Percentiles rank a stretch among this genome's conserved stretches.
phyloP scores from a whole-genome alignment of 2,329 filamentous ascomycete genomes.

The Stemphylium vesicarium region DNA sequence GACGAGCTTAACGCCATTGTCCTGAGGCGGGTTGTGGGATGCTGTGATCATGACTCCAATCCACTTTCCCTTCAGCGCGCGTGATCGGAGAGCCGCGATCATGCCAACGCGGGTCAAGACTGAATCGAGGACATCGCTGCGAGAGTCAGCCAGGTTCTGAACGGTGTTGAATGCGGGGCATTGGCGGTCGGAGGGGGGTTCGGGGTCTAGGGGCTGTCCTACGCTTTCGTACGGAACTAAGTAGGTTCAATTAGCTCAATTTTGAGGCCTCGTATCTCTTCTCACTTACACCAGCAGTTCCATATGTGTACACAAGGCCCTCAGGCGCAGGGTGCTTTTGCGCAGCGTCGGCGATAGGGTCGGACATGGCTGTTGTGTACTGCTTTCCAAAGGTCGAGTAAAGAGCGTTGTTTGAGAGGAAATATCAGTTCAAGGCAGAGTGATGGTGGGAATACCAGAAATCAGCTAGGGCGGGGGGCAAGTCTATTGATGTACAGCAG shows the following conservation, averaged over 20 bases:
- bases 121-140: slow-evolving; percentile 80
- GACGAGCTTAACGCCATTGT: slow-evolving; percentile 79
- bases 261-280: neutral
- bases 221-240: slow-evolving; percentile 75
- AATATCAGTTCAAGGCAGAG: neutral
- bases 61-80: slow-evolving; percentile 85
- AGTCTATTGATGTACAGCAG: slow-evolving; percentile 7
- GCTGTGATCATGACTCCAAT: slow-evolving; percentile 85
- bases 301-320: slow-evolving; percentile 48
- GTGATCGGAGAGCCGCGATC: slow-evolving; percentile 84
- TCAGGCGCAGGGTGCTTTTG: slow-evolving; percentile 48
- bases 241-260: slow-evolving; percentile 13
- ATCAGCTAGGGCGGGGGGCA: slow-evolving; percentile 15
- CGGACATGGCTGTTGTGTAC: slow-evolving; percentile 31
- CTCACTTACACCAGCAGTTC: slow-evolving; percentile 57
- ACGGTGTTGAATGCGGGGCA: neutral
- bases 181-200: neutral
- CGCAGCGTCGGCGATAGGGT: slow-evolving; percentile 40
- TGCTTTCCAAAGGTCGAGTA: neutral
- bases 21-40: slow-evolving; percentile 68
- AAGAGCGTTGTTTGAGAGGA: neutral
- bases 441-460: slow-evolving; percentile 5
- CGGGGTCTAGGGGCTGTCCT: slow-evolving; percentile 45
- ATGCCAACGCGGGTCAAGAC: slow-evolving; percentile 93
- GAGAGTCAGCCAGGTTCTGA: slow-evolving; percentile 41